phyloP scores from a whole-genome alignment of 2,329 filamentous ascomycete species.

The Aschersonia sp. region DNA sequence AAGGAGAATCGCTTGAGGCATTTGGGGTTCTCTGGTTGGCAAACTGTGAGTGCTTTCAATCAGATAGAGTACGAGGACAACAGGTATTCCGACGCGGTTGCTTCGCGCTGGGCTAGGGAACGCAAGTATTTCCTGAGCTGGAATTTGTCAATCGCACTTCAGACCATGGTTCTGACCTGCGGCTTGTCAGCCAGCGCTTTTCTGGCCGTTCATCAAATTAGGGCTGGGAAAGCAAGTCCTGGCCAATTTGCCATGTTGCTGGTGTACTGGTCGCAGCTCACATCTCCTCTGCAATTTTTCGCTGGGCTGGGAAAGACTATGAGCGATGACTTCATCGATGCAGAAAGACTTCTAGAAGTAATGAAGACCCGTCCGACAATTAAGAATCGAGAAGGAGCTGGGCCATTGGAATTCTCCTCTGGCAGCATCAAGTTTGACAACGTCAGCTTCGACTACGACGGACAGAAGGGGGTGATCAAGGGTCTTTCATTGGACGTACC shows the following conservation, averaged over 20 bases:
- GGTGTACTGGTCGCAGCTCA: constrained; percentile 62
- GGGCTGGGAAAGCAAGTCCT: constrained; percentile 40
- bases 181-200: constrained; percentile 52
- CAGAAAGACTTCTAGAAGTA: constrained; percentile 41
- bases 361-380: constrained; percentile 43
- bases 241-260: constrained; percentile 58
- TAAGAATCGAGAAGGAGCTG: constrained; percentile 33
- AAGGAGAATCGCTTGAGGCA: constrained; percentile 40
- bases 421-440: constrained; percentile 39
- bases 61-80: constrained; percentile 41
- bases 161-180: constrained; percentile 49
- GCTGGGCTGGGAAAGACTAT: constrained; percentile 39
- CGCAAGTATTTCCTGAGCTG: constrained; percentile 26
- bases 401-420: constrained; percentile 32
- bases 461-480: constrained; percentile 42
- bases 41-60: constrained; percentile 45
- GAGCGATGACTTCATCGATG: constrained; percentile 40
- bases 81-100: constrained; percentile 36
- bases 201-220: constrained; percentile 50
- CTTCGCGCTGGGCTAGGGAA: constrained; percentile 21
- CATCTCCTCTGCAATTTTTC: constrained; percentile 58
- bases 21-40: constrained; percentile 42
- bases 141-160: constrained; percentile 36
- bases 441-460: constrained; percentile 45
- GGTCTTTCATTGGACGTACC: constrained; percentile 34